Conservation (phyloP, 1,139 yeast genomes). For the Zygosaccharomyces pseudobailii region DNA sequence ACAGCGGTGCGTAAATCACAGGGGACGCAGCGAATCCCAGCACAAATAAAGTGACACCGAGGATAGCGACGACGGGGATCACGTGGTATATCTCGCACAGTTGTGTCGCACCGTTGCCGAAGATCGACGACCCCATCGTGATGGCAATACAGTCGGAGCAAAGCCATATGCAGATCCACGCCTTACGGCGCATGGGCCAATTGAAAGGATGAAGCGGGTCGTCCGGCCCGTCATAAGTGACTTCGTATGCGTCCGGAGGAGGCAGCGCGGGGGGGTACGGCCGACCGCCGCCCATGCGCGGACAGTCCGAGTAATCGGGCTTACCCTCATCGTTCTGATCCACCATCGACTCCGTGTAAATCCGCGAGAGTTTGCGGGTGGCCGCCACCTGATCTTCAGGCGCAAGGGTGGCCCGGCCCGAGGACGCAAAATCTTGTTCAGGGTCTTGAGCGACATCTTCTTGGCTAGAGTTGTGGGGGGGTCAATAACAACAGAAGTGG, state of each 20-base stretch:
- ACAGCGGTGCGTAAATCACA: slow-evolving; percentile 72
- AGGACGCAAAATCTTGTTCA: not conserved
- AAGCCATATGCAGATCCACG: slow-evolving; percentile 39
- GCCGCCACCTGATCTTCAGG: slow-evolving; percentile 27
- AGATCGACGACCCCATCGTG: slow-evolving; percentile 62
- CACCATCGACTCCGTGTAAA: slow-evolving; percentile 35
- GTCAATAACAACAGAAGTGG: no score
- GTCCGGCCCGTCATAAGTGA: slow-evolving; percentile 54
- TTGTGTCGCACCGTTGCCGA: slow-evolving; percentile 46
- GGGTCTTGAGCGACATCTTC: not conserved
- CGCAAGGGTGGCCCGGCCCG: not conserved
- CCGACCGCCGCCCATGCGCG: slow-evolving; percentile 55
- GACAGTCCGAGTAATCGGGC: slow-evolving; percentile 37
- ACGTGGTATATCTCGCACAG: slow-evolving; percentile 46
- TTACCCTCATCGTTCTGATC: slow-evolving; percentile 23
- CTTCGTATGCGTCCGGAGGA: slow-evolving; percentile 47
- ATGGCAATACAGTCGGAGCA: slow-evolving; percentile 44
- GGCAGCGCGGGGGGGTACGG: slow-evolving; percentile 51
- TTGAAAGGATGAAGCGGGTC: slow-evolving; percentile 63
- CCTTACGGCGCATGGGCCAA: slow-evolving; percentile 45
- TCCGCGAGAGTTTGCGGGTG: slow-evolving; percentile 30
- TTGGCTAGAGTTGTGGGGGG: not conserved
- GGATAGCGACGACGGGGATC: slow-evolving; percentile 51
- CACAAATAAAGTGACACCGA: slow-evolving; percentile 69
- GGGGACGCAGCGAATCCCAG: slow-evolving; percentile 84